Percentiles rank a stretch among this genome's conserved stretches.
phyloP scores from a whole-genome alignment of 2,329 filamentous ascomycete species.

The Colletotrichum salicis region DNA sequence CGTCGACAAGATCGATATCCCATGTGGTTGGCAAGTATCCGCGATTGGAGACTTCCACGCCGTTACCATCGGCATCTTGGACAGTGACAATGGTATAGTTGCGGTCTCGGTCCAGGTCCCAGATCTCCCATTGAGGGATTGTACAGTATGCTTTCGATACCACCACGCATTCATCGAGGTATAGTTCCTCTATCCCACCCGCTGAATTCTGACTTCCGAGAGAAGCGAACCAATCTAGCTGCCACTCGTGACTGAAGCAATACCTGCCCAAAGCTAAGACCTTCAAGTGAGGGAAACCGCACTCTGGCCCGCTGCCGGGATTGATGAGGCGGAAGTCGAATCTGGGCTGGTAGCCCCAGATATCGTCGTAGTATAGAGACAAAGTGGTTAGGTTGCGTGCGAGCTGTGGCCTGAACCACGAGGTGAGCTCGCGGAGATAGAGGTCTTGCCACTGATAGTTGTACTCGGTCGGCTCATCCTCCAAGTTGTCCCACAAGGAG shows the following conservation, averaged over 20 bases:
- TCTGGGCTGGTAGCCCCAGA: not conserved
- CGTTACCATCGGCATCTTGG: not conserved
- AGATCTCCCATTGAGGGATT: constrained; percentile 1
- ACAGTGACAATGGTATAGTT: not conserved
- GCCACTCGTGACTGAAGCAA: not conserved
- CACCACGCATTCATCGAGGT: constrained; percentile 52
- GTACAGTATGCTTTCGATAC: constrained; percentile 1
- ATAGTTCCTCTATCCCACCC: constrained; percentile 51
- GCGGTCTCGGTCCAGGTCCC: not conserved
- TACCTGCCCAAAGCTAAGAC: not conserved
- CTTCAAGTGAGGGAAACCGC: not conserved
- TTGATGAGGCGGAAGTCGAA: not conserved
- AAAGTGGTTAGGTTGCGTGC: not conserved
- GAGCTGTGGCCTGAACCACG: not conserved
- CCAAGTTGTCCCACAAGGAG: not conserved
- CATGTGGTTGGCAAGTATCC: not conserved
- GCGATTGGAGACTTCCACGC: not conserved
- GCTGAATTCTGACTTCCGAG: constrained; percentile 26
- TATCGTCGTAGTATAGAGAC: not conserved
- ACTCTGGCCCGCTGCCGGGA: not conserved
- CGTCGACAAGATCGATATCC: not conserved
- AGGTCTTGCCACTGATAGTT: not conserved
- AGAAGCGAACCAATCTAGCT: not conserved
- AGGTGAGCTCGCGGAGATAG: not conserved
- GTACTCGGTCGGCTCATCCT: not conserved